Evolutionary conservation across 163 green algal species (phyloP).

Genomic region (Chlamydomonas reinhardtii): DNA sequence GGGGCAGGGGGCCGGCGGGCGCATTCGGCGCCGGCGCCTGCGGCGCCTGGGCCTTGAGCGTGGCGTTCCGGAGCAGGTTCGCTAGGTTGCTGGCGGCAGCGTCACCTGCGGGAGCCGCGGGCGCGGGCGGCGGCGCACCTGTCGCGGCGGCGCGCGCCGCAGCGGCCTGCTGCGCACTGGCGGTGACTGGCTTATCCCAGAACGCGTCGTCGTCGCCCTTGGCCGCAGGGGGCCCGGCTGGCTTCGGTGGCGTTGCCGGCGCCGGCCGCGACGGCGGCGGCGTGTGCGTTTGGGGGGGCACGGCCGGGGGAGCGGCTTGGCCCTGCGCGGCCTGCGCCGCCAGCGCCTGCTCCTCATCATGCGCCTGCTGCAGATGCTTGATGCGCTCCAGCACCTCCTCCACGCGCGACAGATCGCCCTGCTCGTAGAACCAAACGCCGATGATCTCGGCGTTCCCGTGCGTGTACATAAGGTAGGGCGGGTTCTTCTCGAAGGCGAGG

Average conservation of each 20-base stretch:
- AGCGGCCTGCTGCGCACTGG: neutral
- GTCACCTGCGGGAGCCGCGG: neutral
- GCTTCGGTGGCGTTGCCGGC: neutral
- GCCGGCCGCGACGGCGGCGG: neutral
- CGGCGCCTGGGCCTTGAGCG: constrained; percentile 10
- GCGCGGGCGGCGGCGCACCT: neutral
- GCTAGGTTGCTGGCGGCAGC: constrained; percentile 10
- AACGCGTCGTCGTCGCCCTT: constrained; percentile 21
- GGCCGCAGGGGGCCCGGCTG: neutral
- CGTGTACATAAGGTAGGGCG: constrained; percentile 88
- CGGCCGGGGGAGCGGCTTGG: too few species aligned
- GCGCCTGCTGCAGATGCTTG: neutral
- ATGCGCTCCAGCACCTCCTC: constrained; percentile 26
- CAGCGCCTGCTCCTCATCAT: too few species aligned
- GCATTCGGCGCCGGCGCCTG: neutral
- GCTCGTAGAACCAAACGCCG: constrained; percentile 50
- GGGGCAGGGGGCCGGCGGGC: neutral
- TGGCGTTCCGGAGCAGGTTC: constrained; percentile 28
- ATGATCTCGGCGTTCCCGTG: constrained; percentile 70
- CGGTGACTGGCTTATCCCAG: constrained; percentile 21
- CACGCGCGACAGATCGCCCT: constrained; percentile 2
- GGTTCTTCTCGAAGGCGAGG: constrained; percentile 79
- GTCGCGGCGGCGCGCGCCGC: neutral
- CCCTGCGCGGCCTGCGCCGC: neutral
- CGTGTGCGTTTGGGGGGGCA: too few species aligned